A percentile compares a stretch with the other conserved stretches of the same genome.
Conservation (phyloP, 768 basidiomycete species). For the Pisolithus orientalis region DNA sequence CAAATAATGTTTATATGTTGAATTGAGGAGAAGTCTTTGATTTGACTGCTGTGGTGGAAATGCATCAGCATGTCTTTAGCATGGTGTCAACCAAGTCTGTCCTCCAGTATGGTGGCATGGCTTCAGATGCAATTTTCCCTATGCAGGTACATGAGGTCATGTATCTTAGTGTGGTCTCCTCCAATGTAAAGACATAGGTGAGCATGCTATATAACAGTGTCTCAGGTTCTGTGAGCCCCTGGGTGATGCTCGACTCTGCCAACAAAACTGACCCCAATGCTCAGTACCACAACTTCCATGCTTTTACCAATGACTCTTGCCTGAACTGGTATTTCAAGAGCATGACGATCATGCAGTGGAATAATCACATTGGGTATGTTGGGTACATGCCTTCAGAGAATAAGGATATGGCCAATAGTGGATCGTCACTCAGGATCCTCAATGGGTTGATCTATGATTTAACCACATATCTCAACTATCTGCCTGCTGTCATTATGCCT, state of each 20-base stretch:
- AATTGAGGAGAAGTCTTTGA: conserved; percentile 96
- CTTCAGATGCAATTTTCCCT: conserved; percentile 79
- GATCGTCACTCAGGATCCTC: conserved; percentile 77
- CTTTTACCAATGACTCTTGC: conserved; percentile 77
- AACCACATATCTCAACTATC: conserved; percentile 67
- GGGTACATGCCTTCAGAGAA: conserved; percentile 78
- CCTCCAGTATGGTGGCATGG: conserved; percentile 76
- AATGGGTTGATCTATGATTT: conserved; percentile 83
- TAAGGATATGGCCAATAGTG: conserved; percentile 56
- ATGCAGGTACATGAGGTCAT: conserved; percentile 60
- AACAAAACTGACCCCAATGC: conserved; percentile 76
- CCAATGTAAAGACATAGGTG: conserved; percentile 42
- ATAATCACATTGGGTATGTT: conserved; percentile 80
- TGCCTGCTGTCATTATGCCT: conserved; percentile 51
- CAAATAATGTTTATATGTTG: conserved; percentile 72
- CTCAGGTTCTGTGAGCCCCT: conserved; percentile 75
- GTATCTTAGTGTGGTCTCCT: background rate
- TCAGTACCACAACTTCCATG: conserved; percentile 94
- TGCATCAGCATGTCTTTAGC: conserved; percentile 60
- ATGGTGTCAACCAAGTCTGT: conserved; percentile 74
- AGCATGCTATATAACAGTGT: conserved; percentile 89
- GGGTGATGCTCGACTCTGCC: conserved; percentile 65
- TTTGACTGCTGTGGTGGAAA: conserved; percentile 56
- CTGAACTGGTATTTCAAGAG: conserved; percentile 98
- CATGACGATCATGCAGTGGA: conserved; percentile 92